These are phyloP conservation scores for Calycina marina DNA, from an alignment of 2,329 filamentous ascomycete genomes.

Conservation along the genomic window DNA sequence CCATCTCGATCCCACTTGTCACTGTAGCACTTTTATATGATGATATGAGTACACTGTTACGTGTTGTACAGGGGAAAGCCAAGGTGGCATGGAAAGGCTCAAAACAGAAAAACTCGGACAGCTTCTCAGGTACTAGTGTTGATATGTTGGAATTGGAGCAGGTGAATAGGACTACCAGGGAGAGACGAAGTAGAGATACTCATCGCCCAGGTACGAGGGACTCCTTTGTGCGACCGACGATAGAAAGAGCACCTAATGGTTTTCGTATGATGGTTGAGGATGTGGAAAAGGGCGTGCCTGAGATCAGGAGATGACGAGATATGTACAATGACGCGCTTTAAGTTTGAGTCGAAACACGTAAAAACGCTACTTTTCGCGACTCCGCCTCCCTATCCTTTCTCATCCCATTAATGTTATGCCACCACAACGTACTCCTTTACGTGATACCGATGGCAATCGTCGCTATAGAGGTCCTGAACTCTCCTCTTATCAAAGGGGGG, in stretches of 20 bases:
- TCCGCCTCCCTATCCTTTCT: no score
- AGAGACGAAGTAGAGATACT: conserved; percentile 9
- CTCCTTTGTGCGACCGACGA: conserved; percentile 1
- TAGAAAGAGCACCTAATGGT: conserved; percentile 8
- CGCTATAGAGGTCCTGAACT: background rate
- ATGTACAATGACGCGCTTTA: background rate
- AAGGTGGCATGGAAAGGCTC: background rate
- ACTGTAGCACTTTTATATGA: conserved; percentile 14
- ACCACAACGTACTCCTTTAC: background rate
- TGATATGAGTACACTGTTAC: conserved; percentile 10
- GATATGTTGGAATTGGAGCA: conserved; percentile 10
- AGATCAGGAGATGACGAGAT: conserved; percentile 1
- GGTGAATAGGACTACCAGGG: conserved; percentile 10
- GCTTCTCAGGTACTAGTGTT: conserved; percentile 1
- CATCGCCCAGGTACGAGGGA: background rate
- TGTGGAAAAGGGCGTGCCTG: conserved; percentile 12
- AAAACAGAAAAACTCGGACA: conserved; percentile 1
- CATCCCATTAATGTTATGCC: background rate
- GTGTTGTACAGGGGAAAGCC: conserved; percentile 2
- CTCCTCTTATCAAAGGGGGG: background rate
- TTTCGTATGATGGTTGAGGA: conserved; percentile 14
- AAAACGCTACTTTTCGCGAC: no score
- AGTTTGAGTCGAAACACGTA: no score
- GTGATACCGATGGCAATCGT: background rate
- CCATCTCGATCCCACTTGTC: conserved; percentile 15